phyloP scores from a whole-genome alignment of 2,329 filamentous ascomycete genomes.

The Alternaria tenuissima region DNA sequence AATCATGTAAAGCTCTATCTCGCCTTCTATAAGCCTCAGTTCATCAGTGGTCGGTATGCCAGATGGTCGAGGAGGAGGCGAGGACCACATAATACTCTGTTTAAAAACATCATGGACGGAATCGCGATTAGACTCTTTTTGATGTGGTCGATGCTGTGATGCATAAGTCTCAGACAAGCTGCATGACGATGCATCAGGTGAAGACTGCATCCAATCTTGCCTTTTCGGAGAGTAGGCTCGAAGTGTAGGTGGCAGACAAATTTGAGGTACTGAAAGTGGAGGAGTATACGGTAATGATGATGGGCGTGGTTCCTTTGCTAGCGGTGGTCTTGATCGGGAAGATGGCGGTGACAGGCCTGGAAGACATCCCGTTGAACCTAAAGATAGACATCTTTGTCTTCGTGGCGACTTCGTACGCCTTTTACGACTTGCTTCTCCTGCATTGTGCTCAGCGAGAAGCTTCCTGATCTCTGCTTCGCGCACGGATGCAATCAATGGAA shows the following conservation, averaged over 20 bases:
- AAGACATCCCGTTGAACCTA: not conserved
- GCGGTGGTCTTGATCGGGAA: too few species aligned
- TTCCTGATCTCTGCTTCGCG: not conserved
- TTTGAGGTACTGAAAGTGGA: not conserved
- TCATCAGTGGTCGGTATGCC: not conserved
- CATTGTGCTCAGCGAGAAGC: not conserved
- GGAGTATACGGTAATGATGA: not conserved
- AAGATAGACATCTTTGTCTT: not conserved
- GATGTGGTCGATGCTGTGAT: not conserved
- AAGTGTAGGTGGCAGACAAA: not conserved
- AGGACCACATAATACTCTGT: not conserved
- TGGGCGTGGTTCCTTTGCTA: not conserved
- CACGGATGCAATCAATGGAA: not conserved
- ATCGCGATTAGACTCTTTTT: not conserved
- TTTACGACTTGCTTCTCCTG: not conserved
- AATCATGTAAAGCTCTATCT: constrained; percentile 1
- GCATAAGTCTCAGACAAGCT: not conserved
- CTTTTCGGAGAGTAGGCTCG: too few species aligned
- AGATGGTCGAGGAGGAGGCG: not conserved
- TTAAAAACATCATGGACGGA: not conserved
- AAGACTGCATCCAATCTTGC: not conserved
- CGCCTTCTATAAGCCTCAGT: not conserved
- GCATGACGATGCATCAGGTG: not conserved
- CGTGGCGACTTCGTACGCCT: not conserved
- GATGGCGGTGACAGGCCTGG: not conserved